phyloP scores from a whole-genome alignment of 2,329 filamentous ascomycete genomes.

The Fusarium lateritium region DNA sequence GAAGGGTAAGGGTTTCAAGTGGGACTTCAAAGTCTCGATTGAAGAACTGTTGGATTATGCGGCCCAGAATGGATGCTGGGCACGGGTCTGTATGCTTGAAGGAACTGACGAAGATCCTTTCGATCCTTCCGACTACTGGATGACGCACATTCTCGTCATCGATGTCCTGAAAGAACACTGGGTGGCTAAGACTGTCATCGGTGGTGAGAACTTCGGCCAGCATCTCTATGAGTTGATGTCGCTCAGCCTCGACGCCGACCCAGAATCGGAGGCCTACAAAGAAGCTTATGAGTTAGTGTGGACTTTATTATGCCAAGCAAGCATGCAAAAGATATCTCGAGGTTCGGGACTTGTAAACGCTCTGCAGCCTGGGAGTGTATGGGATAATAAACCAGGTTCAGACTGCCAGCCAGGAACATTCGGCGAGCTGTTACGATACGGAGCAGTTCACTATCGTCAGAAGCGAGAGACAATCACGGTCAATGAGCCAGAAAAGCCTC shows the following conservation, averaged over 20 bases:
- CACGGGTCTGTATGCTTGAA: background rate
- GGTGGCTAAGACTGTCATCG: background rate
- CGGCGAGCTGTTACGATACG: background rate
- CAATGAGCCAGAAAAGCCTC: too few species aligned
- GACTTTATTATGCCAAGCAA: background rate
- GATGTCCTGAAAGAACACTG: background rate
- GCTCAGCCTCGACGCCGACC: background rate
- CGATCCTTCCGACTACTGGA: background rate
- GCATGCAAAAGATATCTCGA: background rate
- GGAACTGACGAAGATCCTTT: background rate
- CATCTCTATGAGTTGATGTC: background rate
- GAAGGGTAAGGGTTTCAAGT: background rate
- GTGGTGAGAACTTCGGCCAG: background rate
- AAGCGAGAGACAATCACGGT: background rate
- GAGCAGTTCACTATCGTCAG: background rate
- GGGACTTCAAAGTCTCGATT: too few species aligned
- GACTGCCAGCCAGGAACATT: background rate
- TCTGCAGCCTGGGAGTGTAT: too few species aligned
- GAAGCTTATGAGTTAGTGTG: background rate
- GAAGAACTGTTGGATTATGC: background rate
- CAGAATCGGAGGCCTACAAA: background rate
- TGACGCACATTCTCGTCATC: background rate
- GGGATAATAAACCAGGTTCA: background rate
- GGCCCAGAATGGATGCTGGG: background rate
- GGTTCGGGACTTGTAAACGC: background rate